These are phyloP conservation scores for Ilex paraguariensis DNA, from an alignment of 305 asterid genomes.

Conservation along the genomic window DNA sequence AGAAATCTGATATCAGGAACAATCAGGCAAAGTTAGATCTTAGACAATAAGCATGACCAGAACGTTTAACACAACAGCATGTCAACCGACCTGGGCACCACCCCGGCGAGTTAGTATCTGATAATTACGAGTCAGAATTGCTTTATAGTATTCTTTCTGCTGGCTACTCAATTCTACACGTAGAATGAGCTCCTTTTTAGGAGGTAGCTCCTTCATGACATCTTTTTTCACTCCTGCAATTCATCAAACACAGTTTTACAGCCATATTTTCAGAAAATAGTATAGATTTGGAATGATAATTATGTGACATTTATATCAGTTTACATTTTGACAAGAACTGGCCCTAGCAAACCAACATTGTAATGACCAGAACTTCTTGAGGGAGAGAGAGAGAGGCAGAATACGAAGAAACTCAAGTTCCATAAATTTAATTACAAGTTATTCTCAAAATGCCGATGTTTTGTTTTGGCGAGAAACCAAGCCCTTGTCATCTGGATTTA, in stretches of 20 bases:
- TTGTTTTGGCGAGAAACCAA: no score
- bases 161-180: conserved; percentile 91
- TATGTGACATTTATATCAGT: no score
- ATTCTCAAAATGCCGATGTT: no score
- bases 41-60: conserved; percentile 9
- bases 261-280: not conserved
- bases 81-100: conserved; percentile 76
- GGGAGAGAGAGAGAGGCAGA: no score
- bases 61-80: conserved; percentile 8
- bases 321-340: no score
- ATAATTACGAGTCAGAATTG: conserved; percentile 92
- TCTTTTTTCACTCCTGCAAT: conserved; percentile 88
- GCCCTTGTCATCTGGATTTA: no score
- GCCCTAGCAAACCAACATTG: no score
- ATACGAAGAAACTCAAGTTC: no score
- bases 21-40: conserved; percentile 16
- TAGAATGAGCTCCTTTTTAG: conserved; percentile 89
- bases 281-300: no score
- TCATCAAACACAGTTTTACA: not conserved
- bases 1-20: conserved; percentile 60
- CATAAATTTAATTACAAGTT: no score
- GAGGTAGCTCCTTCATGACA: conserved; percentile 93
- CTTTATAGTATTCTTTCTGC: conserved; percentile 97
- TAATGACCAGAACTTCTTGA: no score
- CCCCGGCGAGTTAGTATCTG: conserved; percentile 96